A percentile compares a stretch with the other conserved stretches of the same genome.
phyloP scores from a whole-genome alignment of 495 filamentous ascomycete genomes.

The Neurospora sp. region DNA sequence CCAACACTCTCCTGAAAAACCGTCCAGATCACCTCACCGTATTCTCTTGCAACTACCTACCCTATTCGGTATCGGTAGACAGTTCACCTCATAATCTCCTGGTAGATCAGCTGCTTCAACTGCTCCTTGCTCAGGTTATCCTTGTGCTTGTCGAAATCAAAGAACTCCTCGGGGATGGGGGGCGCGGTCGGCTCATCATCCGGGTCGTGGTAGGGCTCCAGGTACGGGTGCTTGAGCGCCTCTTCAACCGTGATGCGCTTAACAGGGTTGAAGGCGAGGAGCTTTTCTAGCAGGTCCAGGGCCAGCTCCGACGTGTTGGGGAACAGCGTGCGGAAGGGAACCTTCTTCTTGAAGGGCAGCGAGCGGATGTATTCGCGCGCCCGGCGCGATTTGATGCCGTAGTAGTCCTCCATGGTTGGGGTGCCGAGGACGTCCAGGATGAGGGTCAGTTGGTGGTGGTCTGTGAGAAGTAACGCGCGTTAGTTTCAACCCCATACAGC shows the following conservation, averaged over 20 bases:
- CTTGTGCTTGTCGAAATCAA: conserved; percentile 99
- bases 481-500: neutral
- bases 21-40: neutral
- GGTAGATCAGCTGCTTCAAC: conserved; percentile 90
- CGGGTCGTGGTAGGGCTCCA: conserved; percentile 98
- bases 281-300: conserved; percentile 86
- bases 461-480: conserved; percentile 31
- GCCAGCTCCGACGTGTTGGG: conserved; percentile 92
- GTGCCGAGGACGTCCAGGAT: conserved; percentile 98
- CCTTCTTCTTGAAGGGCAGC: conserved; percentile 99
- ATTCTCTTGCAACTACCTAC: neutral
- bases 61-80: neutral
- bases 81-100: conserved; percentile 89
- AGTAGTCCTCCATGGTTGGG: conserved; percentile 99
- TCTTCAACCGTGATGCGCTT: conserved; percentile 98
- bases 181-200: conserved; percentile 96
- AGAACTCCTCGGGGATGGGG: conserved; percentile 97
- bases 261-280: conserved; percentile 95
- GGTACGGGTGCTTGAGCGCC: conserved; percentile 91
- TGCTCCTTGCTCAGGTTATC: conserved; percentile 97
- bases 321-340: conserved; percentile 94
- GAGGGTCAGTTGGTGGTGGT: conserved; percentile 96
- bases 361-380: conserved; percentile 98
- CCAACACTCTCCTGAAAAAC: neutral
- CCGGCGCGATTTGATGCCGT: conserved; percentile 97